A percentile compares a stretch with the other conserved stretches of the same genome.
These are phyloP conservation scores for Alternaria conjuncta DNA, from an alignment of 2,329 filamentous ascomycete genomes.

Conservation along the genomic window DNA sequence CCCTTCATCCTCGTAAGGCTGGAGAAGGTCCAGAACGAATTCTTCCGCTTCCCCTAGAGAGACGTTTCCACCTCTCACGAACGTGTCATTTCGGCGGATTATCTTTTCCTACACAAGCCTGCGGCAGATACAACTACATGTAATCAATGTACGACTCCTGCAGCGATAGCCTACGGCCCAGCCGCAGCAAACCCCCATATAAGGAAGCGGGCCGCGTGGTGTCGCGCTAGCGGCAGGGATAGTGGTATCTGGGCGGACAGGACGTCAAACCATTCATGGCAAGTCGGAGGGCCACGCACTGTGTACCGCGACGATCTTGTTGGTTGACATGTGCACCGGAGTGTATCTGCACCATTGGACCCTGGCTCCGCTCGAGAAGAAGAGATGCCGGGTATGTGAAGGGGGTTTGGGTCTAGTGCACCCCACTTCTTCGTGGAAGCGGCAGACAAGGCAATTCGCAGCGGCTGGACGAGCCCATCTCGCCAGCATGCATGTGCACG, in stretches of 20 bases:
- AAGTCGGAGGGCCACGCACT: not conserved
- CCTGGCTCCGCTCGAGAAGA: not conserved
- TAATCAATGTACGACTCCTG: conserved; percentile 1
- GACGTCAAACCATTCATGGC: not conserved
- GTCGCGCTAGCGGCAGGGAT: conserved; percentile 1
- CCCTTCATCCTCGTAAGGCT: not conserved
- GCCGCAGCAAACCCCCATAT: not conserved
- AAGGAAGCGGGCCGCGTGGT: conserved; percentile 8
- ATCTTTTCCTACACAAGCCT: not conserved
- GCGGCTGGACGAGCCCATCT: conserved; percentile 3
- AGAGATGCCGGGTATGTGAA: not conserved
- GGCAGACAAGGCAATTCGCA: not conserved
- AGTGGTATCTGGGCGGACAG: not conserved
- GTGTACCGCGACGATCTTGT: not conserved
- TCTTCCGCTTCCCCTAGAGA: not conserved
- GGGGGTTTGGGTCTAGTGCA: not conserved
- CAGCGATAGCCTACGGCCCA: not conserved
- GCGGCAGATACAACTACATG: not conserved
- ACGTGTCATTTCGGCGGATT: not conserved
- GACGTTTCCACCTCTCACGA: not conserved
- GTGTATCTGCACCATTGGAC: not conserved
- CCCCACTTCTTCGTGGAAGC: conserved; percentile 2
- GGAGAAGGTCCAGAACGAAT: not conserved
- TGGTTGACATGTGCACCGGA: not conserved
- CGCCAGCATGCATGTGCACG: not conserved